Conservation (phyloP, 169 alveolate genomes). For the Plasmodium malariae region DNA sequence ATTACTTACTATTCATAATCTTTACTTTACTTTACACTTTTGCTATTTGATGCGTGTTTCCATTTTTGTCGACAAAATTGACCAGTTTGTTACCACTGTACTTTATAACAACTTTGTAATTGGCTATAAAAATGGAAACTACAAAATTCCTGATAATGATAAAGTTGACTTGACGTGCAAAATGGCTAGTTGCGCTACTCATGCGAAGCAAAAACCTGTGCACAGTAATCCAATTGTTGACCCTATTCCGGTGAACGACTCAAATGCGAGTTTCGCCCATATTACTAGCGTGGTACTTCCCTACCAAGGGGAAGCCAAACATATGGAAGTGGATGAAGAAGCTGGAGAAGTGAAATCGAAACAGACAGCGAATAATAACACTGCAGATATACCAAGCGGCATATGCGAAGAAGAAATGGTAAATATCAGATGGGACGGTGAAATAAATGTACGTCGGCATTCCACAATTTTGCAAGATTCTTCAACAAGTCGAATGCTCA, state of each 20-base stretch:
- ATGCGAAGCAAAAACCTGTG: background rate
- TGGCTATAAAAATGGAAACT: conserved; percentile 88
- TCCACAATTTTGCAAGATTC: background rate
- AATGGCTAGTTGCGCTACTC: conserved; percentile 45
- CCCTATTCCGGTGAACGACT: no score
- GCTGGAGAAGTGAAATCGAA: background rate
- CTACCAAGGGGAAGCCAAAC: background rate
- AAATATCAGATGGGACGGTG: no score
- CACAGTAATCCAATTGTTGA: background rate
- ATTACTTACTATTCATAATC: conserved; percentile 94
- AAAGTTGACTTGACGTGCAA: conserved; percentile 9
- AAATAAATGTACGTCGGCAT: background rate
- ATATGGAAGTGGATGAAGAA: background rate
- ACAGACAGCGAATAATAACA: background rate
- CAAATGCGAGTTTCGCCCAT: background rate
- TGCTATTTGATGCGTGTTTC: conserved; percentile 78
- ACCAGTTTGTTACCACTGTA: conserved; percentile 24
- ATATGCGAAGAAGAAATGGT: no score
- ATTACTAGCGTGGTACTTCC: background rate
- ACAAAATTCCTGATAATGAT: conserved; percentile 80
- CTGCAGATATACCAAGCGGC: background rate
- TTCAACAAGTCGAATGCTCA: background rate
- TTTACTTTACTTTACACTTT: conserved; percentile 90
- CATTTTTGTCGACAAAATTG: conserved; percentile 27
- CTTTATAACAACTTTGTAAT: conserved; percentile 76